Evolutionary conservation across 108 stramenopile species (phyloP), one percentile per base, ranked within the genome.

Genomic region (Discostella pseudostelligera): DNA sequence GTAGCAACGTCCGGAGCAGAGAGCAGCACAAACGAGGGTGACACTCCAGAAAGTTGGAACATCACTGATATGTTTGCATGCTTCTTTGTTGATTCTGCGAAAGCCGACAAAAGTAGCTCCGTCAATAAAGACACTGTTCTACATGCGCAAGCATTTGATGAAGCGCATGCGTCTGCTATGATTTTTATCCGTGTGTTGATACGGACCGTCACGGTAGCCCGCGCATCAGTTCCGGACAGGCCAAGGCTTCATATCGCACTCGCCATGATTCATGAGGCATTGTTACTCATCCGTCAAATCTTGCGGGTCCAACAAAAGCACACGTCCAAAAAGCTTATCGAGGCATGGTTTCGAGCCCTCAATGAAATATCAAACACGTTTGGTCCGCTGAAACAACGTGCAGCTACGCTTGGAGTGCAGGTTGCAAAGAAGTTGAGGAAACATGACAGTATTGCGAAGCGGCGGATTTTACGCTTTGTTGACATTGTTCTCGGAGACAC

Each of bases 401-500:
- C 86, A 25, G 62, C 80, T 51, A 75, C 74, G 57, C 85, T 94
- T 39, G 83, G 89, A 26, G 48, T 70, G 51, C 83, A 86, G 35
- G 89, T 94, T 67, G 79, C 74, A 26, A 78, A 86, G 32, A 72
- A 85, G 63, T 67, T 91, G 68, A 81, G 85, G 51, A 82, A 80
- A 44, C 89, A 94, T 39, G 88, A 88, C 19, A 77, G 83, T 21
- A 65, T 68, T 44, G 93, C 93, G 4, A 90, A 91, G 54, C 70
- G 74, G 19, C 60, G 85, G 12, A 43, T 83, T 10, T 57, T 90
- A 3, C 79, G 81, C 40, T 87, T 94, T 65, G 83, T 87, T 37
- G 89, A 90, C 50, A 75, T 83, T 28, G 59, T 89, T 39, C 59
- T 94, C 19, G 72, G 75, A 28, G 89, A 94, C 50, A 89, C 90